These are phyloP conservation scores for Dichomitus squalens DNA, from an alignment of 1,284 basidiomycete species.

Conservation along the genomic window DNA sequence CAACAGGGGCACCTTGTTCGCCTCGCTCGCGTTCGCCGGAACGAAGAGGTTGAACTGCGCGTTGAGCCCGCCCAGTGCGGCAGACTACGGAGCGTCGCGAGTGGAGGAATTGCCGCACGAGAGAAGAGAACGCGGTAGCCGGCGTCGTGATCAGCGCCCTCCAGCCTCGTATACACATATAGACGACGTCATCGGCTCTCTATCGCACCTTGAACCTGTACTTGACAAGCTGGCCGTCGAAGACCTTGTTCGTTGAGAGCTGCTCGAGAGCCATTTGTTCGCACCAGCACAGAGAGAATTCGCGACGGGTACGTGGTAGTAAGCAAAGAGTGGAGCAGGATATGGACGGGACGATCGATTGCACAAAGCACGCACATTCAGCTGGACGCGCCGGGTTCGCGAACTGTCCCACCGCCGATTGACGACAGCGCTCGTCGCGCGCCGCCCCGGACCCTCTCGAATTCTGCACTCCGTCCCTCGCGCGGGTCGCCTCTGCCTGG, in stretches of 20 bases:
- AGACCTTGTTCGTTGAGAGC: slow-evolving; percentile 79
- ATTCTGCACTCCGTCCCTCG: background rate
- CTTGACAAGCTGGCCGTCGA: slow-evolving; percentile 80
- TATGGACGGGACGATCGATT: slow-evolving; percentile 5
- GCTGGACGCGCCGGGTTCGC: background rate
- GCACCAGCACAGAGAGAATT: background rate
- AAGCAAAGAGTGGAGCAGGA: slow-evolving; percentile 1
- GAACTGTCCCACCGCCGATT: background rate
- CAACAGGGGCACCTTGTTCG: slow-evolving; percentile 75
- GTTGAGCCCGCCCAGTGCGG: slow-evolving; percentile 76
- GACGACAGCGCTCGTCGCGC: slow-evolving; percentile 7
- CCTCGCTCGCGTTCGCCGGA: slow-evolving; percentile 60
- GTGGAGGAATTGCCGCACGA: background rate
- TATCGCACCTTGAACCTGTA: slow-evolving; percentile 79
- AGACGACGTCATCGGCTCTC: background rate
- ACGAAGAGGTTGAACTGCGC: slow-evolving; percentile 92
- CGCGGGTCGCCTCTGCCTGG: background rate
- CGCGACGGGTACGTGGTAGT: background rate
- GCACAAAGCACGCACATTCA: background rate
- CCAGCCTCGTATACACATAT: background rate
- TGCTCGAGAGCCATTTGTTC: slow-evolving; percentile 55
- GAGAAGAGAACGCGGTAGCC: background rate
- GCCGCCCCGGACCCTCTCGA: background rate
- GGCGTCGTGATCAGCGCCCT: slow-evolving; percentile 17
- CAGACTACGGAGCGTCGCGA: slow-evolving; percentile 44